These are phyloP conservation scores for Dissophora globulifera DNA, from an alignment of 192 early-diverging fungal genomes.

Conservation along the genomic window DNA sequence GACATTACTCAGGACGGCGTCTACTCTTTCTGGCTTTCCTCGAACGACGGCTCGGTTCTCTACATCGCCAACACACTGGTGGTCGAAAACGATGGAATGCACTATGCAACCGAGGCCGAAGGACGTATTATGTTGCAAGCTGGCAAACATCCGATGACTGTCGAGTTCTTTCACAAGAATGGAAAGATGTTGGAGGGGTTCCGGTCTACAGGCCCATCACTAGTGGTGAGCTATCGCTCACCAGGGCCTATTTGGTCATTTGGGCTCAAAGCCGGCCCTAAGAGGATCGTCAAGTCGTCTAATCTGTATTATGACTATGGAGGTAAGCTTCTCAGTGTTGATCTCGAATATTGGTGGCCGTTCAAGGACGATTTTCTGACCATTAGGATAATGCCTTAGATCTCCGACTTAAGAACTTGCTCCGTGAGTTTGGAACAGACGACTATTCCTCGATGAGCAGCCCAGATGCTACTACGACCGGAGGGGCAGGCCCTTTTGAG, in stretches of 20 bases:
- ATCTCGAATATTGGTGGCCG: too few species aligned
- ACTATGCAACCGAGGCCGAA: constrained; percentile 37
- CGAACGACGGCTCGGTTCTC: constrained; percentile 41
- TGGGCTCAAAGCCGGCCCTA: constrained; percentile 28
- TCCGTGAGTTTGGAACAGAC: constrained; percentile 29
- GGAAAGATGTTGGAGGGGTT: constrained; percentile 52
- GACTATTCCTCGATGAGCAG: constrained; percentile 19
- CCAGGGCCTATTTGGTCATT: constrained; percentile 50
- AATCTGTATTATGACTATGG: constrained; percentile 41
- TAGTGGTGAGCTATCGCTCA: constrained; percentile 34
- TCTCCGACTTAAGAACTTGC: constrained; percentile 17
- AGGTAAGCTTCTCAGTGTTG: too few species aligned
- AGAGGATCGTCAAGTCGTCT: constrained; percentile 26
- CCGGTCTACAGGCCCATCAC: constrained; percentile 36
- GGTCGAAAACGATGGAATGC: constrained; percentile 51
- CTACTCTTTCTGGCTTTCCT: constrained; percentile 42
- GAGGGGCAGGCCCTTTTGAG: neutral
- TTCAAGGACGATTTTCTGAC: too few species aligned
- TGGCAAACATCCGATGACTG: constrained; percentile 36
- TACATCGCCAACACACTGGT: constrained; percentile 43
- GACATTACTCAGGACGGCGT: constrained; percentile 49
- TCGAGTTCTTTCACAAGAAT: constrained; percentile 49
- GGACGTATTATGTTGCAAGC: constrained; percentile 35
- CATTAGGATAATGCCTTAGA: constrained; percentile 1
- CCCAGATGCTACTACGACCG: neutral